Evolutionary conservation across 208 protist genomes (phyloP), one percentile per base, ranked within the genome.

Genomic region (Novymonas esmeraldas): DNA sequence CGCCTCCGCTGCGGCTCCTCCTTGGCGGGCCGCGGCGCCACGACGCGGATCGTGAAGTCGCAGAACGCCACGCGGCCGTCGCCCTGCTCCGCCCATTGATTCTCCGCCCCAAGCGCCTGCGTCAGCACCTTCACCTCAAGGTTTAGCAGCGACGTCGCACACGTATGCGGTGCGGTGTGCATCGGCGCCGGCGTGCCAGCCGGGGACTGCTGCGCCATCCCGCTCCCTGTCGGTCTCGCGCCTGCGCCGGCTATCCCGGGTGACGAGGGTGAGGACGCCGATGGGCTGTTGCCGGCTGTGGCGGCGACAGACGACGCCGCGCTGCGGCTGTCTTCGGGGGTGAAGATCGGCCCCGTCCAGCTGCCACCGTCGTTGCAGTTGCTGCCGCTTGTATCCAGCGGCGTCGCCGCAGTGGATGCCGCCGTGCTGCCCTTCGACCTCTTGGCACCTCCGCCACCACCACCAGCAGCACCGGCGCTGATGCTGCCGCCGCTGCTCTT

Each of bases 41-140:
- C 38, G 11, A 94, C 88, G 20, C 80, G 76, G 49, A 94, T 92
- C 18, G 81, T 88, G 45, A 85, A 76, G 56, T 89, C 76, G 16
- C 41, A 52, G 42, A 94, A 89, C n/a, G 78, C 65, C 0, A 94
- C 85, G 2, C 54, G 61, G 11, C 88, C 88, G 46, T 88, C 82
- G 0, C 84, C 88, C 28, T 77, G 74, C 70, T 91, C 78, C 1
- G 52, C 71, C 85, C 88, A 94, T 71, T 89, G 76, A 51, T 90
- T 92, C 59, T 89, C 81, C 16, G 77, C 76, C 5, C 88, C 88
- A 20, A 94, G 68, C 0, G 75, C 51, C 71, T 94, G 88, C 18
- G 80, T 83, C 14, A 94, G 83, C 34, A 90, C 81, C 61, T 89
- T 89, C 22, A 92, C 88, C 46, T 89, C 81, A 4, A 91, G 59